Evolutionary conservation across 2,329 filamentous ascomycete species (phyloP).

Genomic region (Fusarium nisikadoi): DNA sequence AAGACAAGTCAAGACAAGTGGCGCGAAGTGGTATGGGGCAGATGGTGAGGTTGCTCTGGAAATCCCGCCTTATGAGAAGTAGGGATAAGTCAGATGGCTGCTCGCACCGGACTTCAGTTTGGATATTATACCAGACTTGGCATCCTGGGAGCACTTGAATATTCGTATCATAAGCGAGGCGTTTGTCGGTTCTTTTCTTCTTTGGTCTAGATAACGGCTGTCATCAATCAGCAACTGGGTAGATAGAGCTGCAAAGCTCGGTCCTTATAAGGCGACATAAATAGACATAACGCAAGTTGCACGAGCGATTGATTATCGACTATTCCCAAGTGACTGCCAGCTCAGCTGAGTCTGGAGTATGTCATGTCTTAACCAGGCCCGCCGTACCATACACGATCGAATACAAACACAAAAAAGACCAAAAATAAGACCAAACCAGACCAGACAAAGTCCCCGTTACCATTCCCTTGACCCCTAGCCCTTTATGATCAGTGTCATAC

Average conservation of each 20-base stretch:
- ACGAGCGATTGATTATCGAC: neutral
- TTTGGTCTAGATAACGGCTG: neutral
- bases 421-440: conserved; percentile 11
- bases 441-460: conserved; percentile 1
- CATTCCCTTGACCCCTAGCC: conserved; percentile 1
- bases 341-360: neutral
- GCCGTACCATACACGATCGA: conserved; percentile 15
- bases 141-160: neutral
- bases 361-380: neutral
- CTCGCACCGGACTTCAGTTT: neutral
- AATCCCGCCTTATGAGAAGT: conserved; percentile 45
- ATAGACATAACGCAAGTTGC: neutral
- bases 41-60: conserved; percentile 64
- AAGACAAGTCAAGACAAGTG: conserved; percentile 66
- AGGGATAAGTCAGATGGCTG: neutral
- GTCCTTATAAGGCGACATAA: neutral
- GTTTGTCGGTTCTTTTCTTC: conserved; percentile 13
- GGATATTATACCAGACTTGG: neutral
- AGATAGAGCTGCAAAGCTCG: neutral
- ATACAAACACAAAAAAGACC: conserved; percentile 13
- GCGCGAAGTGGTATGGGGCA: conserved; percentile 74
- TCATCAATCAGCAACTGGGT: neutral
- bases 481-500: conserved; percentile 8
- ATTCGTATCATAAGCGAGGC: conserved; percentile 28
- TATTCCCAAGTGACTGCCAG: conserved; percentile 1